Evolutionary conservation across 129 eudicot species (phyloP).

Genomic region (Centrapalus pauciflorus): DNA sequence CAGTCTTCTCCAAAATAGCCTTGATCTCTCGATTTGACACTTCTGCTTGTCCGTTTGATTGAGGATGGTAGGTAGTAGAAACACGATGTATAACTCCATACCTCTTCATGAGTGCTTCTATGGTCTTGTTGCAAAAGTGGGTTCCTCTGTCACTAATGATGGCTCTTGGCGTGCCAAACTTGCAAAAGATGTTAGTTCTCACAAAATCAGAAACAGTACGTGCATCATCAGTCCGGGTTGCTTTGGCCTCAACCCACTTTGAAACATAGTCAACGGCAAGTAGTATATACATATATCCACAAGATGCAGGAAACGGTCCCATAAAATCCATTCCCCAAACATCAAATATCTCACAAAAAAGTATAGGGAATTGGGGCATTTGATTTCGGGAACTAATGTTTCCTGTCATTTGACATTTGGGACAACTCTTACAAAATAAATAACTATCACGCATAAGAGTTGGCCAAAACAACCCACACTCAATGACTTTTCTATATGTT

Average conservation of each 20-base stretch:
- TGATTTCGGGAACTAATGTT: neutral
- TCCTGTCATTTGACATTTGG: neutral
- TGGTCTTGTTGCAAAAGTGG: slow-evolving; percentile 16
- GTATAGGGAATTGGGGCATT: neutral
- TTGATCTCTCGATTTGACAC: neutral
- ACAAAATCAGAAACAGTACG: slow-evolving; percentile 9
- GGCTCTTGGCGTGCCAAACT: slow-evolving; percentile 1
- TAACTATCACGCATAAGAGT: neutral
- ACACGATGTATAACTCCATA: slow-evolving; percentile 14
- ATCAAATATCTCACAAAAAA: slow-evolving; percentile 11
- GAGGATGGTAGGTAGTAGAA: slow-evolving; percentile 1
- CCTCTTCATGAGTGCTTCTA: slow-evolving; percentile 14
- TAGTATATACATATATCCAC: neutral
- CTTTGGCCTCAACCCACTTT: neutral
- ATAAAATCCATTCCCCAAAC: slow-evolving; percentile 5
- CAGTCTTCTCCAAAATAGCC: neutral
- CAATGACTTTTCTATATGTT: slow-evolving; percentile 4
- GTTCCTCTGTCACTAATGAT: slow-evolving; percentile 19
- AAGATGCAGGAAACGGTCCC: slow-evolving; percentile 6
- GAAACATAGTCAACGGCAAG: neutral
- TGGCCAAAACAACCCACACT: slow-evolving; percentile 7
- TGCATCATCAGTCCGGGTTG: neutral
- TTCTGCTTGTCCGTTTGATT: neutral
- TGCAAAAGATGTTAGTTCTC: slow-evolving; percentile 7
- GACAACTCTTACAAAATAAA: slow-evolving; percentile 7